phyloP scores from a whole-genome alignment of 2,329 filamentous ascomycete genomes.

The Neonectria ditissima region DNA sequence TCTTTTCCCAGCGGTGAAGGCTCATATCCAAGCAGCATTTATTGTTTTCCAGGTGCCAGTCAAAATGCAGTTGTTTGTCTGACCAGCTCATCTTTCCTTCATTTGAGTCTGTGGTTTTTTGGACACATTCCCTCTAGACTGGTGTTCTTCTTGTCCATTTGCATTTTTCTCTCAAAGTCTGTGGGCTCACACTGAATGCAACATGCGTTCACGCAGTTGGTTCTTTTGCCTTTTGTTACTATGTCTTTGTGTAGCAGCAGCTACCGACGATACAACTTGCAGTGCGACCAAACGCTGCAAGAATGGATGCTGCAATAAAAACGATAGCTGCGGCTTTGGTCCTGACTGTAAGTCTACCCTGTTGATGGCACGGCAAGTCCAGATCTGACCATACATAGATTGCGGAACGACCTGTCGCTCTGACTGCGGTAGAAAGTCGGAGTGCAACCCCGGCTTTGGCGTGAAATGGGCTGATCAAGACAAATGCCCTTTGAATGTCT shows the following conservation, averaged over 20 bases:
- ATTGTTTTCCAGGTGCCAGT: not conserved
- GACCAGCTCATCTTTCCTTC: not conserved
- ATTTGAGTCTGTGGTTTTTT: not conserved
- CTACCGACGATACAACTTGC: conserved; percentile 14
- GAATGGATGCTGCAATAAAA: conserved; percentile 22
- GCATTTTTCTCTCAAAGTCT: not conserved
- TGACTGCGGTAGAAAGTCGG: conserved; percentile 21
- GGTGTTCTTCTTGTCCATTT: not conserved
- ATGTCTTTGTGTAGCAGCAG: conserved; percentile 14
- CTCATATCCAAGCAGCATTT: not conserved
- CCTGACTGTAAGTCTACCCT: conserved; percentile 20
- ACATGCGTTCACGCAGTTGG: conserved; percentile 12
- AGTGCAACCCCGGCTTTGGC: conserved; percentile 25
- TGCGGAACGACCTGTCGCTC: conserved; percentile 8
- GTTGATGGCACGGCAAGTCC: not conserved
- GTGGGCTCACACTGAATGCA: not conserved
- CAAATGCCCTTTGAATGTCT: conserved; percentile 28
- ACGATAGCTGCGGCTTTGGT: conserved; percentile 25
- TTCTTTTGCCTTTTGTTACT: conserved; percentile 11
- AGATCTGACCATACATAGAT: conserved; percentile 3
- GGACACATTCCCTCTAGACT: conserved; percentile 1
- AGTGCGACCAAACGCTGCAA: conserved; percentile 21
- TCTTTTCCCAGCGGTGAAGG: not conserved
- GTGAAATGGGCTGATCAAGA: not conserved
- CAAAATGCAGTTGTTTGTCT: not conserved